These are phyloP conservation scores for Erigeron philadelphicus DNA, from an alignment of 140 eudicot species.

Conservation along the genomic window DNA sequence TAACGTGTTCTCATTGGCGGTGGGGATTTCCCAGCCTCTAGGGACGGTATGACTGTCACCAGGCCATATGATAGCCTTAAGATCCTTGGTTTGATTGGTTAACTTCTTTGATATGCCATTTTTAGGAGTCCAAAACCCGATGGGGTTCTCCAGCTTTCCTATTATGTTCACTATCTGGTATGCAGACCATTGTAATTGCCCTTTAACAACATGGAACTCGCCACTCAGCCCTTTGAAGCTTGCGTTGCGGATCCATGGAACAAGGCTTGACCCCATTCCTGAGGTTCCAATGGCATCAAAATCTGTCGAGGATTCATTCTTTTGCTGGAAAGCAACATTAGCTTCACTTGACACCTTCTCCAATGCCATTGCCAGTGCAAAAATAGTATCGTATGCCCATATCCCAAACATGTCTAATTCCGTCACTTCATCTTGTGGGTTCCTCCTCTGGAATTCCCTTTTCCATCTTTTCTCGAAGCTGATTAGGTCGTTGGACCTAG, in stretches of 20 bases:
- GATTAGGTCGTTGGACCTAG: slow-evolving; percentile 17
- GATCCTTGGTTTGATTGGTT: slow-evolving; percentile 13
- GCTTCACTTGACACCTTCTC: slow-evolving; percentile 26
- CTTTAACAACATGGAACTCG: slow-evolving; percentile 35
- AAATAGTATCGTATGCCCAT: slow-evolving; percentile 45
- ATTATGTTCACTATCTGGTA: slow-evolving; percentile 48
- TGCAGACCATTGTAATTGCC: slow-evolving; percentile 38
- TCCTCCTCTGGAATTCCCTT: slow-evolving; percentile 23
- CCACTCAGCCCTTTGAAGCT: slow-evolving; percentile 46
- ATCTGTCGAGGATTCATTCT: slow-evolving; percentile 25
- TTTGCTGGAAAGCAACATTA: not conserved
- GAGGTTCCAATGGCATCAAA: slow-evolving; percentile 45
- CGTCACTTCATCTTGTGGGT: slow-evolving; percentile 32
- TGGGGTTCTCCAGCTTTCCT: slow-evolving; percentile 28
- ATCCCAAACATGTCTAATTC: slow-evolving; percentile 43
- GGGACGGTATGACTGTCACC: slow-evolving; percentile 38
- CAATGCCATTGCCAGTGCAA: slow-evolving; percentile 38
- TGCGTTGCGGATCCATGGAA: slow-evolving; percentile 29
- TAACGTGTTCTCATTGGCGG: slow-evolving; percentile 29
- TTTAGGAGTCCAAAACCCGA: slow-evolving; percentile 47
- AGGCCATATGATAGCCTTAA: slow-evolving; percentile 49
- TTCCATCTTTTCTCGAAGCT: slow-evolving; percentile 39
- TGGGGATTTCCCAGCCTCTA: slow-evolving; percentile 50
- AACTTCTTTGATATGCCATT: slow-evolving; percentile 31
- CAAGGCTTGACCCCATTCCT: slow-evolving; percentile 38